Conservation (phyloP, 2,329 filamentous ascomycete genomes). For the Botrytis sinoallii region DNA sequence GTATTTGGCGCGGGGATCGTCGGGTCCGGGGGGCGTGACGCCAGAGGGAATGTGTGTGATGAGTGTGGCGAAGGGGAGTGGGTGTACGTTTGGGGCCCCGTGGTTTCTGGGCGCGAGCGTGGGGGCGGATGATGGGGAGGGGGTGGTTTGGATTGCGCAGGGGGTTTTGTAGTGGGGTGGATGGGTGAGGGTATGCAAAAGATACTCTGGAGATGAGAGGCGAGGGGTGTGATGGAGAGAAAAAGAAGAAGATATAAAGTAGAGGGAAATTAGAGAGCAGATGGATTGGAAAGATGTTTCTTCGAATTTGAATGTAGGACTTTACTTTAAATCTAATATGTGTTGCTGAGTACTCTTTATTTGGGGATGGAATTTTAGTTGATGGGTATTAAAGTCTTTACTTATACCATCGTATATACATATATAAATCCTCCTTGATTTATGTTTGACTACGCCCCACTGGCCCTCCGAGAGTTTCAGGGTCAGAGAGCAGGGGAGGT, state of each 20-base stretch:
- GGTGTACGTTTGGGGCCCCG: conserved; percentile 6
- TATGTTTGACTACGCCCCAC: background rate
- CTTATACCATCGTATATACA: background rate
- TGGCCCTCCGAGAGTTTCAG: background rate
- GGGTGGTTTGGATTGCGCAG: conserved; percentile 10
- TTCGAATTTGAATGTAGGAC: background rate
- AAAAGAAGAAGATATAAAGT: background rate
- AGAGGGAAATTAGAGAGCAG: background rate
- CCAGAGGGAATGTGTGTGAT: background rate
- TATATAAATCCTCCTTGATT: background rate
- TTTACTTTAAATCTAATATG: too few species aligned
- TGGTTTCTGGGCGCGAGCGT: conserved; percentile 6
- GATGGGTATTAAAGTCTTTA: background rate
- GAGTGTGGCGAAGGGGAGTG: background rate
- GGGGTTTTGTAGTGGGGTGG: background rate
- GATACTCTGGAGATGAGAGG: background rate
- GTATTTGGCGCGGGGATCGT: background rate
- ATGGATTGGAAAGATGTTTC: background rate
- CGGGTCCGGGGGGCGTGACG: background rate
- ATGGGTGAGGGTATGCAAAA: too few species aligned
- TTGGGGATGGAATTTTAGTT: background rate
- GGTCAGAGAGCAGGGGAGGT: background rate
- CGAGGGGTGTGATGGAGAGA: background rate
- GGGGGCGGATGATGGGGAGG: conserved; percentile 1
- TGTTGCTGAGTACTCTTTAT: background rate